phyloP scores from a whole-genome alignment of 192 early-diverging fungal species.

The Coemansia sp. region DNA sequence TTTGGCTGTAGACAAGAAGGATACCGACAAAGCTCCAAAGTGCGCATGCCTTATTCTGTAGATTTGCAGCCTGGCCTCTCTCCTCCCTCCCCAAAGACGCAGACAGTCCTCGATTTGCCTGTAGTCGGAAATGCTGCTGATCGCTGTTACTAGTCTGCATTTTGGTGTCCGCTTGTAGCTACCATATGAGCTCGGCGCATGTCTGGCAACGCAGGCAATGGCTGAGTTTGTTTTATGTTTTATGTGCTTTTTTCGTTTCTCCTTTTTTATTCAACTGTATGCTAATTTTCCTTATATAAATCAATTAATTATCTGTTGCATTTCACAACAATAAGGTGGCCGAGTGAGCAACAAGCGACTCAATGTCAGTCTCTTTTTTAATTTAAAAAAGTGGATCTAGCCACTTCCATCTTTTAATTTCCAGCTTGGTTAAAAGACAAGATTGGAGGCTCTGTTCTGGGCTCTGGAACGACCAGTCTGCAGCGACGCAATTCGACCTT shows the following conservation, averaged over 20 bases:
- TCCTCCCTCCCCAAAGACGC: neutral
- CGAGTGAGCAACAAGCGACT: no score
- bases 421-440: no score
- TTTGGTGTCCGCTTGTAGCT: no score
- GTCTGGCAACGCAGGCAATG: no score
- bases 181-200: no score
- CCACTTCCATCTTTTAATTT: neutral
- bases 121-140: neutral
- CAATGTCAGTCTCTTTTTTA: neutral
- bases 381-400: neutral
- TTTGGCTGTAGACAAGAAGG: conserved; percentile 37
- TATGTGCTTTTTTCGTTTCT: conserved; percentile 4
- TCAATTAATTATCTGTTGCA: neutral
- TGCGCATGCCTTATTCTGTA: conserved; percentile 51
- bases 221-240: neutral
- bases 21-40: conserved; percentile 39
- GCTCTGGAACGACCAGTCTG: neutral
- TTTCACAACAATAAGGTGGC: neutral
- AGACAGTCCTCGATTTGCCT: no score
- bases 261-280: neutral
- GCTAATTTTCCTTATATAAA: neutral
- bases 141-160: neutral
- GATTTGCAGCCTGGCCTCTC: conserved; percentile 1
- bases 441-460: no score
- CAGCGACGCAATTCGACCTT: neutral